phyloP scores from a whole-genome alignment of 352 stramenopile species.

The Pythium sukuiense region DNA sequence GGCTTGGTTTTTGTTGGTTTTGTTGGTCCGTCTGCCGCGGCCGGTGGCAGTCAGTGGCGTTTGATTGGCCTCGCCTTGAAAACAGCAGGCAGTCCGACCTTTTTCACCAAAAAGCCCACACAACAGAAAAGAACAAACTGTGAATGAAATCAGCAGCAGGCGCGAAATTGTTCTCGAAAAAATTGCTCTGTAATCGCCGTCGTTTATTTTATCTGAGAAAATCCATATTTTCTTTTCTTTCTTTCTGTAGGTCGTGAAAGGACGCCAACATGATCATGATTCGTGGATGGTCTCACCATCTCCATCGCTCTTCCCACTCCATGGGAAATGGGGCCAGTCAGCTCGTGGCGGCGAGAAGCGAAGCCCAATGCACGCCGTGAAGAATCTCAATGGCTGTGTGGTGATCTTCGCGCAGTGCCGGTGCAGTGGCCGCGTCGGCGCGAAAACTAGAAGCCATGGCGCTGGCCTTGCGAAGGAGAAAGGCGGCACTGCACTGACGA shows the following conservation, averaged over 20 bases:
- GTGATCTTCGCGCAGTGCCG: neutral
- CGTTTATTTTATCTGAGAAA: neutral
- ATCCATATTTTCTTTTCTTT: constrained; percentile 2
- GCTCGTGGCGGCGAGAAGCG: neutral
- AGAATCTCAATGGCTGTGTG: neutral
- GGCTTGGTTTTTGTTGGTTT: no score
- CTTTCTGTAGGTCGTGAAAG: neutral
- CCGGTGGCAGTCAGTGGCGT: neutral
- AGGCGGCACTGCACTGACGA: neutral
- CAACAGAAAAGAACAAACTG: neutral
- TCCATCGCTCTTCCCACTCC: neutral
- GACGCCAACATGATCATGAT: neutral
- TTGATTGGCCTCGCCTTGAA: constrained; percentile 4
- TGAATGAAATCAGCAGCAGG: neutral
- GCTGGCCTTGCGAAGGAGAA: neutral
- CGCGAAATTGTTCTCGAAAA: neutral
- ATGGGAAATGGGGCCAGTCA: neutral
- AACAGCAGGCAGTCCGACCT: constrained; percentile 7
- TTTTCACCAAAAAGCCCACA: neutral
- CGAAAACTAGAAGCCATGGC: constrained; percentile 1
- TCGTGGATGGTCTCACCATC: neutral
- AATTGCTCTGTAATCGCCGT: no score
- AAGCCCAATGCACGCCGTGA: neutral
- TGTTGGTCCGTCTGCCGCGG: constrained; percentile 13
- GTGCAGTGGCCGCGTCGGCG: neutral